These are phyloP conservation scores for Tympanopsis confertula DNA, from an alignment of 2,329 filamentous ascomycete genomes.

Conservation along the genomic window DNA sequence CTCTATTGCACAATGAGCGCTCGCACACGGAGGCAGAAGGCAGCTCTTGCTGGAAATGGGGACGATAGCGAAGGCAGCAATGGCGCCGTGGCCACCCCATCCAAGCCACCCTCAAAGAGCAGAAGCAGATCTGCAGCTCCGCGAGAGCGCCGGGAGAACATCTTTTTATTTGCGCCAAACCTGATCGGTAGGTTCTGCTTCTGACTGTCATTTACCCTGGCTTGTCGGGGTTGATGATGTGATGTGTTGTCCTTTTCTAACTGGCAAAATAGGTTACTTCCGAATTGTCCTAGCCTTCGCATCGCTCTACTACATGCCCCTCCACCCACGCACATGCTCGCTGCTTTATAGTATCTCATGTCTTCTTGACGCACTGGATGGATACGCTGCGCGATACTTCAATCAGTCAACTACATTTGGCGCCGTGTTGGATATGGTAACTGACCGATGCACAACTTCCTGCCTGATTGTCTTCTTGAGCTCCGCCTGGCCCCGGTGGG, in stretches of 20 bases:
- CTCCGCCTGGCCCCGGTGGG: slow-evolving; percentile 87
- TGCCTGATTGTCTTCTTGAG: slow-evolving; percentile 91
- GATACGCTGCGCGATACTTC: slow-evolving; percentile 75
- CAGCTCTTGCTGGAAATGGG: not conserved
- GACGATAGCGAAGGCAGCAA: not conserved
- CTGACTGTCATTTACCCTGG: too few relatives aligned
- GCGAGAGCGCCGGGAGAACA: slow-evolving; percentile 25
- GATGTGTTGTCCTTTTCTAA: too few relatives aligned
- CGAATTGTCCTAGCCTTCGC: slow-evolving; percentile 74
- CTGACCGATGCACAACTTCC: slow-evolving; percentile 90
- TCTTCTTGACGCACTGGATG: slow-evolving; percentile 87
- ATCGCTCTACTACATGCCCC: slow-evolving; percentile 97
- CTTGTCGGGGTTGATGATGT: too few relatives aligned
- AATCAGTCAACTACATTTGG: slow-evolving; percentile 92
- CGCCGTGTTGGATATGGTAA: slow-evolving; percentile 97
- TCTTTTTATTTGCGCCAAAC: slow-evolving; percentile 35
- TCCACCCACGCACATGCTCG: slow-evolving; percentile 92
- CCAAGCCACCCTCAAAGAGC: not conserved
- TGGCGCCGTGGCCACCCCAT: not conserved
- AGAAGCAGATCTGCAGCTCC: not conserved
- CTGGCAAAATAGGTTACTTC: slow-evolving; percentile 54
- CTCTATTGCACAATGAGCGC: slow-evolving; percentile 1
- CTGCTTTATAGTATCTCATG: slow-evolving; percentile 87
- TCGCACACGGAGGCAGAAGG: not conserved
- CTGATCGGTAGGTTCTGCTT: slow-evolving; percentile 27